Evolutionary conservation across 1,139 yeast species (phyloP), one percentile per base, ranked within the genome.

Genomic region (Taphrina pruni): DNA sequence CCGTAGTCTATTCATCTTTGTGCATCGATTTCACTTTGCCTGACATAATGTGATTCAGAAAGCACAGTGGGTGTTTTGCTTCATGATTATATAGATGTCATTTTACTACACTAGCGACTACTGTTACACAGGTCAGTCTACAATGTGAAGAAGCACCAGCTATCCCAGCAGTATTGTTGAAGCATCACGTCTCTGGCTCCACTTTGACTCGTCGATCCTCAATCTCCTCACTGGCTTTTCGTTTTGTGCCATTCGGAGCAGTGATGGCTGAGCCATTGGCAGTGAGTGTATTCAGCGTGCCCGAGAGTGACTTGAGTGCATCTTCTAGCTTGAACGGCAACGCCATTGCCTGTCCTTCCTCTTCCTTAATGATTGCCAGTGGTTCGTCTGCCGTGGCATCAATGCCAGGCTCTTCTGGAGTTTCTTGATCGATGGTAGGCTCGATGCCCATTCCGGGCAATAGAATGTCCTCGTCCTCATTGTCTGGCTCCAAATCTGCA

Each of bases 131-230:
- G 32, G n/a, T 20, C 48, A 45, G 48, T n/a, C n/a, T n/a, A 45
- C 43, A 45, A 45, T 8, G 8, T 17, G 12, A 4, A 26, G 17
- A 26, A 26, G 32, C 32, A 26, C 32, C 32, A 26, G 2, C 4
- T 26, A 26, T 26, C 32, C 32, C 32, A 26, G 32, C 4, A 26
- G 4, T 26, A 26, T 26, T 26, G 32, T 26, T 26, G 4, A 4
- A 26, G 4, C 4, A 26, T 26, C 32, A 26, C 32, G 32, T 9
- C 6, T 54, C 58, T 26, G 60, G 50, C 20, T 56, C 60, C 6
- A 21, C 50, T 32, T 64, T 64, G 55, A 64, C 56, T n/a, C 67
- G 67, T 39, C 60, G 32, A n/a, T 64, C 61, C 11, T 64, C 67
- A 14, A 21, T 38, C 32, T 64, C 67, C 32, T 60, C 65, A n/a